Evolutionary conservation across 805 yeast species (phyloP), one percentile per base, ranked within the genome.

Genomic region (Aciculoconidium aculeatum): DNA sequence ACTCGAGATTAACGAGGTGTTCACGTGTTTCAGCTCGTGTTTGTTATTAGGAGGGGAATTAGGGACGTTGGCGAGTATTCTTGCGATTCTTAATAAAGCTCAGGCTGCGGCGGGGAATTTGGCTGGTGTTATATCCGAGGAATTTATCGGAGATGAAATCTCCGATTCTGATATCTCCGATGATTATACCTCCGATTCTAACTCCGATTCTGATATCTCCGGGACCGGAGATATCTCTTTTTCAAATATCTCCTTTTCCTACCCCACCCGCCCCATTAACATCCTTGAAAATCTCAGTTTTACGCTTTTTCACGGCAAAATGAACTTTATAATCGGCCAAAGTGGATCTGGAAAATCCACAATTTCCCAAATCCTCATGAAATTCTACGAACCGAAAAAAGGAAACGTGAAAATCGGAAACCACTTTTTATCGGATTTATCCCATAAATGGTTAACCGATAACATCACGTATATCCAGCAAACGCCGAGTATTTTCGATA

Each of bases 331-430:
- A 4, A 72, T 92, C 23, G 99, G 99, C 1, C 66, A 69, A 36
- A 87, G 96, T 0, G 99, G 99, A 0, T 78, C 88, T 0, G 98
- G 98, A 0, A 92, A 92, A 51, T 90, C 97, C 0, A 81, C 97
- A 0, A 37, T 92, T 2, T 71, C 80, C 0, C 70, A 69, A 20
- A 50, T 92, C 2, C 42, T 92, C 1, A 49, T 81, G 31, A 70
- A 70, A 15, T 67, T 84, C 14, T 86, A 88, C 43, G 37, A 50
- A 0, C 56, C 65, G 0, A 40, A 53, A 4, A 32, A 49, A 0
- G 98, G 98, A 0, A 32, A 45, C 1, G 70, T 92, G 1, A 47
- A 48, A 3, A 52, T 88, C 8, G 87, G 77, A 49, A 80, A 73
- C 0, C 46, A 55, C 25, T 57, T 70, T 23, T 47, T 82, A 2